Percentiles rank a stretch among this genome's conserved stretches.
Evolutionary conservation across 2,329 filamentous ascomycete species (phyloP).

Genomic region (Diaporthe capsici): DNA sequence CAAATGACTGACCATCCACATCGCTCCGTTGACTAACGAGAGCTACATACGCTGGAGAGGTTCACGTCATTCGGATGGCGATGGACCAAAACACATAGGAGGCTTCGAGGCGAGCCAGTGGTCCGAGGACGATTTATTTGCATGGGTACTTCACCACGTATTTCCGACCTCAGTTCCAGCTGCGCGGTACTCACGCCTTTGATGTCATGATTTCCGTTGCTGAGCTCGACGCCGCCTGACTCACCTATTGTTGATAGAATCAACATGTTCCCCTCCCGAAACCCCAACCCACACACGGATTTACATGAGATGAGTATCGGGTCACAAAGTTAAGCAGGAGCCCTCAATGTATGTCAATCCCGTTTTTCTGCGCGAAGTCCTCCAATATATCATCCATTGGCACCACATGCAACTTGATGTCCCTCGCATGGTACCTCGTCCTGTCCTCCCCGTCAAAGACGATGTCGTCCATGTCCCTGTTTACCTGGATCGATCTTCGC

Average conservation of each 20-base stretch:
- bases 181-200: not conserved
- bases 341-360: conserved; percentile 25
- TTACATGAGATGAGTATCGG: not conserved
- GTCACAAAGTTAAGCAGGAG: not conserved
- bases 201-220: not conserved
- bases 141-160: not conserved
- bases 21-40: not conserved
- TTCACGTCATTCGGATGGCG: not conserved
- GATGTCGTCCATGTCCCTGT: conserved; percentile 43
- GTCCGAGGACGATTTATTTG: no score
- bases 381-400: conserved; percentile 42
- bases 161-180: no score
- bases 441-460: conserved; percentile 37
- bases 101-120: not conserved
- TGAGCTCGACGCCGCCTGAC: not conserved
- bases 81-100: not conserved
- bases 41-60: not conserved
- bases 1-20: not conserved
- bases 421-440: conserved; percentile 44
- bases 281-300: not conserved
- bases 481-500: conserved; percentile 25
- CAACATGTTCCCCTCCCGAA: not conserved
- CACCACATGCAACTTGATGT: conserved; percentile 43
- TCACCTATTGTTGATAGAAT: not conserved
- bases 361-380: conserved; percentile 41